phyloP scores from a whole-genome alignment of 2,329 filamentous ascomycete species.

The Scleromitrula shiraiana region DNA sequence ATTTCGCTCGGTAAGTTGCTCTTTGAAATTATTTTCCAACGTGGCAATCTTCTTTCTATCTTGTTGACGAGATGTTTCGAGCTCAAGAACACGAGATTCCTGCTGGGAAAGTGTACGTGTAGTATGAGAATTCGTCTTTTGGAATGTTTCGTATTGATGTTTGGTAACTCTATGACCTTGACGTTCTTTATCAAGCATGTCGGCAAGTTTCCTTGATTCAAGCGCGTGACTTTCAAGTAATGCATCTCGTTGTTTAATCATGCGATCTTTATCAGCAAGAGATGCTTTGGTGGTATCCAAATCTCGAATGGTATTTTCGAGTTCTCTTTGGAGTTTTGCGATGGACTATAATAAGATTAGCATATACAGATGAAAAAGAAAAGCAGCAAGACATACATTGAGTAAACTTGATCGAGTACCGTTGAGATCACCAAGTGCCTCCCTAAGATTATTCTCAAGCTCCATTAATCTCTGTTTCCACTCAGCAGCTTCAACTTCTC shows the following conservation, averaged over 20 bases:
- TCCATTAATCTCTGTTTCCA: slow-evolving; percentile 90
- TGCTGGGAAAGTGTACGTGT: slow-evolving; percentile 79
- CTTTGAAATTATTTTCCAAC: slow-evolving; percentile 73
- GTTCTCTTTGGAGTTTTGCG: slow-evolving; percentile 76
- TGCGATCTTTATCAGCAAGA: slow-evolving; percentile 80
- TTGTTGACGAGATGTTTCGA: slow-evolving; percentile 70
- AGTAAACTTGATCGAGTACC: slow-evolving; percentile 80
- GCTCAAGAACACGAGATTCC: slow-evolving; percentile 74
- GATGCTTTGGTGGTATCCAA: slow-evolving; percentile 71
- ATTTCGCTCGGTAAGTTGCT: slow-evolving; percentile 85
- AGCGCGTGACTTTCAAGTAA: slow-evolving; percentile 83
- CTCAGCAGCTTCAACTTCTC: slow-evolving; percentile 80
- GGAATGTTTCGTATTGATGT: slow-evolving; percentile 77
- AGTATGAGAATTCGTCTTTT: slow-evolving; percentile 80
- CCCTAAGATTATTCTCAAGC: slow-evolving; percentile 79
- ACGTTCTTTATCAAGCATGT: slow-evolving; percentile 86
- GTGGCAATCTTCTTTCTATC: slow-evolving; percentile 67
- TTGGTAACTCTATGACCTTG: slow-evolving; percentile 78
- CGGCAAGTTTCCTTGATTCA: slow-evolving; percentile 75
- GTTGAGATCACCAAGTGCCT: slow-evolving; percentile 79
- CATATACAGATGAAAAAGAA: neutral
- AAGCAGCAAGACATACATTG: slow-evolving; percentile 44
- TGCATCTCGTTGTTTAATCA: slow-evolving; percentile 82
- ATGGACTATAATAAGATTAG: slow-evolving; percentile 51
- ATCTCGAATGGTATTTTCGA: slow-evolving; percentile 76